Percentiles rank a stretch among this genome's conserved stretches.
phyloP scores from a whole-genome alignment of 768 basidiomycete genomes.

The Aureoboletus auriporus region DNA sequence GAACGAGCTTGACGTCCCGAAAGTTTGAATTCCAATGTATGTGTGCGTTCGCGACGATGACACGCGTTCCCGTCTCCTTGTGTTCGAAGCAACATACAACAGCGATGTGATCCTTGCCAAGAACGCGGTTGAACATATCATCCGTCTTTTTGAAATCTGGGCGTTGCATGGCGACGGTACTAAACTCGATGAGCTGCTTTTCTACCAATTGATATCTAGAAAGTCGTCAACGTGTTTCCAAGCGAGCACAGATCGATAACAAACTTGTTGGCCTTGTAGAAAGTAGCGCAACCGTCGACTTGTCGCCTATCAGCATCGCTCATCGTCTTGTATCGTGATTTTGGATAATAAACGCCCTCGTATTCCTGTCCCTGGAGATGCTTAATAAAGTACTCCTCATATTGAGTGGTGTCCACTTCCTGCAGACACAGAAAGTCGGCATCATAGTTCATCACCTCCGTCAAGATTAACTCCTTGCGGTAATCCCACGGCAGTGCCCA shows the following conservation, averaged over 20 bases:
- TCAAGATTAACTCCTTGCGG: slow-evolving; percentile 81
- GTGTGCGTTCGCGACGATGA: slow-evolving; percentile 89
- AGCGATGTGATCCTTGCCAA: slow-evolving; percentile 92
- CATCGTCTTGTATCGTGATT: slow-evolving; percentile 93
- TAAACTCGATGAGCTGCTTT: slow-evolving; percentile 91
- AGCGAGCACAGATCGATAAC: slow-evolving; percentile 29
- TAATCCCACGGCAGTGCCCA: slow-evolving; percentile 98
- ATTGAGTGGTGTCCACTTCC: slow-evolving; percentile 91
- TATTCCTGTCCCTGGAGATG: slow-evolving; percentile 73
- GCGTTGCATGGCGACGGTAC: slow-evolving; percentile 86
- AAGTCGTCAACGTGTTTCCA: slow-evolving; percentile 3
- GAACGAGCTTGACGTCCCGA: slow-evolving; percentile 96
- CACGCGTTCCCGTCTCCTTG: slow-evolving; percentile 77
- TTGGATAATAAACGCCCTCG: slow-evolving; percentile 88
- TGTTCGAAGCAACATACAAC: slow-evolving; percentile 85
- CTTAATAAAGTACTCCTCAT: slow-evolving; percentile 85
- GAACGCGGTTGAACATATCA: slow-evolving; percentile 98
- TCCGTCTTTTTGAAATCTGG: slow-evolving; percentile 96
- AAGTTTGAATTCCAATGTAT: slow-evolving; percentile 91
- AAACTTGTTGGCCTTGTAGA: slow-evolving; percentile 87
- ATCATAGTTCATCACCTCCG: slow-evolving; percentile 75
- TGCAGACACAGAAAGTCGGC: slow-evolving; percentile 93
- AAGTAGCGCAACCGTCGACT: slow-evolving; percentile 96
- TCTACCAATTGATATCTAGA: slow-evolving; percentile 88
- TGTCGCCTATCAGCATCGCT: slow-evolving; percentile 74